Evolutionary conservation across 2,329 filamentous ascomycete species (phyloP).

Genomic region (Pyrenochaeta sp.): DNA sequence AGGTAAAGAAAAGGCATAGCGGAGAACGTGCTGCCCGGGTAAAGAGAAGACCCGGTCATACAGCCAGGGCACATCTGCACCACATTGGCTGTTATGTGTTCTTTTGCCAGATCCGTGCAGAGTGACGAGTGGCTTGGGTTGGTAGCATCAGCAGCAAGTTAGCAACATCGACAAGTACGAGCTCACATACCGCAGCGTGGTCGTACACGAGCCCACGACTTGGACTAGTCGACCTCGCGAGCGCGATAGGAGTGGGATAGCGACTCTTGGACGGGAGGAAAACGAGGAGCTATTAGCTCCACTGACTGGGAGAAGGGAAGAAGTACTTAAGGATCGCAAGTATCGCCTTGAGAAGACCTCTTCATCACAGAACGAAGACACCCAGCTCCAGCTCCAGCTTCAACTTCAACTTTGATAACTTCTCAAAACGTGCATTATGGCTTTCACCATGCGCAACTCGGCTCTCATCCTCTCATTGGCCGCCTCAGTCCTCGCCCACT

Average conservation of each 20-base stretch:
- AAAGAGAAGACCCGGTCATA: background rate
- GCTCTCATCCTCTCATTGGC: background rate
- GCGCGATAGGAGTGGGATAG: too few relatives aligned
- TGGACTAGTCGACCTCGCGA: background rate
- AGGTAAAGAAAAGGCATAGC: background rate
- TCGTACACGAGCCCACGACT: background rate
- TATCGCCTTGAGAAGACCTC: background rate
- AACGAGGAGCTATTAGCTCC: background rate
- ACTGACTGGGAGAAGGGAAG: too few relatives aligned
- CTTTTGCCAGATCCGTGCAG: too few relatives aligned
- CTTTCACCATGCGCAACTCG: background rate
- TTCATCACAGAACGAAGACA: background rate
- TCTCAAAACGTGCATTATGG: background rate
- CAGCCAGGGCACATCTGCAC: background rate
- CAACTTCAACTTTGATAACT: background rate
- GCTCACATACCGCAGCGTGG: background rate
- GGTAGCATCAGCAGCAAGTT: too few relatives aligned
- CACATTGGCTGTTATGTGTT: too few relatives aligned
- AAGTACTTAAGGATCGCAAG: background rate
- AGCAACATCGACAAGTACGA: background rate
- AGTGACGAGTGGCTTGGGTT: too few relatives aligned
- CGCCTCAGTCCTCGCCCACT: constrained; percentile 14
- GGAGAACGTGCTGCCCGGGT: background rate
- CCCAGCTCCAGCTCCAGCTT: background rate
- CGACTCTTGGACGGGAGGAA: background rate